Percentiles rank a stretch among this genome's conserved stretches.
Conservation (phyloP, 108 stramenopile genomes). For the Heterococcus sp. region DNA sequence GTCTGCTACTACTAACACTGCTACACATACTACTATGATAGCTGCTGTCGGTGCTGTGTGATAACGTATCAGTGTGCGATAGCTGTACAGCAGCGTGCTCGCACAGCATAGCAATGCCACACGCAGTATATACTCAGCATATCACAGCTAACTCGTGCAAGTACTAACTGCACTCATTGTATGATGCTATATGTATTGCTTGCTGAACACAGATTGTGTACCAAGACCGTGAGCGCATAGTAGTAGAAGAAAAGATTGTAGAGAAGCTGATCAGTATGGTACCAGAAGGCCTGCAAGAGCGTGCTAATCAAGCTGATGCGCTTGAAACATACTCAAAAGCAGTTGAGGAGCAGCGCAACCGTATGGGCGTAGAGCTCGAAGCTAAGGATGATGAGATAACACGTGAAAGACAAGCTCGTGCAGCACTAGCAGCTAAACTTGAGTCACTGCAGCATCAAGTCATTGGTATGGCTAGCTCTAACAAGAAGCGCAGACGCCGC, state of each 20-base stretch:
- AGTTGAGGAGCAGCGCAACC: constrained; percentile 51
- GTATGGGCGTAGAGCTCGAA: constrained; percentile 39
- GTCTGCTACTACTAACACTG: too few species aligned
- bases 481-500: neutral
- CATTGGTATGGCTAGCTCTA: neutral
- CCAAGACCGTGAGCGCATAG: neutral
- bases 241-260: constrained; percentile 5
- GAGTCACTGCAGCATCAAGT: constrained; percentile 28
- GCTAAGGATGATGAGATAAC: constrained; percentile 12
- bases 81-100: too few species aligned
- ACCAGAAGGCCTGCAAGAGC: constrained; percentile 2
- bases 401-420: constrained; percentile 38
- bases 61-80: too few species aligned
- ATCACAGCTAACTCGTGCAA: too few species aligned
- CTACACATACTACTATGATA: too few species aligned
- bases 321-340: constrained; percentile 30
- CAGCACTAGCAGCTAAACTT: constrained; percentile 39
- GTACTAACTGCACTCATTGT: too few species aligned
- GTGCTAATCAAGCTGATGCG: constrained; percentile 19
- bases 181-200: too few species aligned
- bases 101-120: too few species aligned
- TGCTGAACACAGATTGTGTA: neutral
- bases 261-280: constrained; percentile 21
- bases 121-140: too few species aligned
- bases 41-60: too few species aligned